Percentiles rank a stretch among this genome's conserved stretches.
Evolutionary conservation across 139 green algal species (phyloP).

Genomic region (Tetradesmus obliquus): DNA sequence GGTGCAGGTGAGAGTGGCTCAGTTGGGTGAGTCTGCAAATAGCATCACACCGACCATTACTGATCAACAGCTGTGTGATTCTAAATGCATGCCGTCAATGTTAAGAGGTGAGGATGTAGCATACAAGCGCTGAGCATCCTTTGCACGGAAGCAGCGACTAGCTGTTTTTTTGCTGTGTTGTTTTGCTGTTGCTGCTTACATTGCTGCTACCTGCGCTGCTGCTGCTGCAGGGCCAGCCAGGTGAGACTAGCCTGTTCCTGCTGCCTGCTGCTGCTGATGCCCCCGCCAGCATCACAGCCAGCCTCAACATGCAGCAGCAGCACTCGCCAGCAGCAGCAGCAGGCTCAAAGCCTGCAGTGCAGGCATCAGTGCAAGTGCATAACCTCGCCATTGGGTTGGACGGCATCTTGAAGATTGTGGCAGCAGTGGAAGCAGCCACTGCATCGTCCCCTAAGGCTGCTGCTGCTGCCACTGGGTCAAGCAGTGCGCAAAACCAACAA

Average conservation of each 20-base stretch:
- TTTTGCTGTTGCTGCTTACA: background rate
- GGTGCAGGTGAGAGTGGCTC: background rate
- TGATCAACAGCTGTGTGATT: too few species aligned
- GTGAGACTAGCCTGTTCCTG: conserved; percentile 24
- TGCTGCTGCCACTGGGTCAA: background rate
- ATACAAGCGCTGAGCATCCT: too few species aligned
- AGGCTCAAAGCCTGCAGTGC: background rate
- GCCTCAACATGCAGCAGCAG: background rate
- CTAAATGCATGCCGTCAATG: too few species aligned
- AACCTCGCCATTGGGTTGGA: conserved; percentile 18
- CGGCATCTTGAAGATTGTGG: conserved; percentile 13
- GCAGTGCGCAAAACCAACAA: background rate
- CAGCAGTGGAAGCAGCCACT: background rate
- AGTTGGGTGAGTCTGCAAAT: background rate
- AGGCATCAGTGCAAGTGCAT: background rate
- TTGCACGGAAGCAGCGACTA: too few species aligned
- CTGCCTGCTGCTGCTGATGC: background rate
- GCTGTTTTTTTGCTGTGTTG: too few species aligned
- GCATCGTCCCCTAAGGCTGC: background rate
- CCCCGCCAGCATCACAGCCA: conserved; percentile 1
- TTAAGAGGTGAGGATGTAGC: too few species aligned
- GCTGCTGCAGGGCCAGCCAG: conserved; percentile 27
- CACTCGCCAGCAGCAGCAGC: background rate
- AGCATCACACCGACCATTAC: too few species aligned
- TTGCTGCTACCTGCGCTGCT: background rate